Conservation (phyloP, 2,329 filamentous ascomycete species). For the Fonsecaea multimorphosa region DNA sequence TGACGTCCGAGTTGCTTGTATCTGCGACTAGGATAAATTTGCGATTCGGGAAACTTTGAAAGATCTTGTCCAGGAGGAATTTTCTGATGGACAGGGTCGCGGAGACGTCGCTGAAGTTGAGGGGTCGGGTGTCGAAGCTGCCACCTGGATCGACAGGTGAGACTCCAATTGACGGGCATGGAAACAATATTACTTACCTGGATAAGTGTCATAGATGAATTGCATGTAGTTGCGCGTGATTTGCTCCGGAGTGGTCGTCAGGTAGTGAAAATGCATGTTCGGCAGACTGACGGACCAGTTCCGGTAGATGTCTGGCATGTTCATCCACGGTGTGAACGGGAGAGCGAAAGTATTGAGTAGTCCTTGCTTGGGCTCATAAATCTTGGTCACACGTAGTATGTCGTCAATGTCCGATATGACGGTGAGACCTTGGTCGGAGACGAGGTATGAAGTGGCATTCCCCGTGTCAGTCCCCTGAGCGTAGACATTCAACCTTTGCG, state of each 20-base stretch:
- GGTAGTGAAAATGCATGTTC: slow-evolving; percentile 78
- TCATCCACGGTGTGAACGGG: slow-evolving; percentile 73
- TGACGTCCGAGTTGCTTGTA: slow-evolving; percentile 77
- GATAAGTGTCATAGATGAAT: slow-evolving; percentile 79
- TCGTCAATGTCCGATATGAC: slow-evolving; percentile 81
- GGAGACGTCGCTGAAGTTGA: slow-evolving; percentile 78
- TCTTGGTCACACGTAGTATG: slow-evolving; percentile 79
- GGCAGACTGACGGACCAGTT: slow-evolving; percentile 73
- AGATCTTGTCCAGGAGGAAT: slow-evolving; percentile 72
- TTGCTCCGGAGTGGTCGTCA: slow-evolving; percentile 81
- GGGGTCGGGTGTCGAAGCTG: slow-evolving; percentile 76
- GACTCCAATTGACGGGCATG: neutral
- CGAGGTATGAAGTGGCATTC: slow-evolving; percentile 77
- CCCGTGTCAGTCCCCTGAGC: slow-evolving; percentile 69
- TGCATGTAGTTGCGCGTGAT: slow-evolving; percentile 76
- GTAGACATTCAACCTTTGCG: slow-evolving; percentile 73
- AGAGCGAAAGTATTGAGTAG: slow-evolving; percentile 77
- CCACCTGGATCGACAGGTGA: slow-evolving; percentile 54
- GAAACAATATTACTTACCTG: slow-evolving; percentile 42
- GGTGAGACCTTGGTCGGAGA: slow-evolving; percentile 72
- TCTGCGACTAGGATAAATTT: slow-evolving; percentile 79
- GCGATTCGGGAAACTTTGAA: slow-evolving; percentile 74
- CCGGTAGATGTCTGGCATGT: slow-evolving; percentile 79
- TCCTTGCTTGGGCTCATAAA: slow-evolving; percentile 76
- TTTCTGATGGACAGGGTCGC: slow-evolving; percentile 74